Evolutionary conservation across 2,329 filamentous ascomycete species (phyloP).

Genomic region (Purpureocillium takamizusanense): DNA sequence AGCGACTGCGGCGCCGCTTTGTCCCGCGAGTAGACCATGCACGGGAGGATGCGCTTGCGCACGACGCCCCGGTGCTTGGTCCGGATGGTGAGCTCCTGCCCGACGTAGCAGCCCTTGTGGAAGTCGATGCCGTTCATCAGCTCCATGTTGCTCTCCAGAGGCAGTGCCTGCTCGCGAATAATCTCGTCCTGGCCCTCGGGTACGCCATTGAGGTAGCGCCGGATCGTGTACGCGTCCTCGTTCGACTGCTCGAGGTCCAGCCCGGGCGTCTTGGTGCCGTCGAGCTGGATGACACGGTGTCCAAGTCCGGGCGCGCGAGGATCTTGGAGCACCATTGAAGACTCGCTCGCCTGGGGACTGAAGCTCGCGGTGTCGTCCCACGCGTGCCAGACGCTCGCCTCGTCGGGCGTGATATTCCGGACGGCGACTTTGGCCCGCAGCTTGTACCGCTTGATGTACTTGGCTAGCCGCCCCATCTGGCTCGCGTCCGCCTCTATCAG

Average conservation of each 20-base stretch:
- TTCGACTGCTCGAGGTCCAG: conserved; percentile 36
- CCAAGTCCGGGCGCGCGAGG: conserved; percentile 47
- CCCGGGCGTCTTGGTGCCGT: conserved; percentile 19
- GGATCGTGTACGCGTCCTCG: conserved; percentile 59
- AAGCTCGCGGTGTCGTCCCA: conserved; percentile 50
- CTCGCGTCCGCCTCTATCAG: conserved; percentile 74
- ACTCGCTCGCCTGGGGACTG: conserved; percentile 1
- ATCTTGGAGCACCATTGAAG: conserved; percentile 36
- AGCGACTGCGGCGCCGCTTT: conserved; percentile 29
- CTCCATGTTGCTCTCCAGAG: conserved; percentile 86
- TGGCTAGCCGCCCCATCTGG: conserved; percentile 52
- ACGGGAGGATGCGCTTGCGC: conserved; percentile 78
- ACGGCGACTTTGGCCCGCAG: conserved; percentile 71
- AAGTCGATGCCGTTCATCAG: conserved; percentile 81
- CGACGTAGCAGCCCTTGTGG: conserved; percentile 92
- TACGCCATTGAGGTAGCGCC: conserved; percentile 72
- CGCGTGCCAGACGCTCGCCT: conserved; percentile 61
- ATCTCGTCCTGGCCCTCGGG: conserved; percentile 82
- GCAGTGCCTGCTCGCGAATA: conserved; percentile 59
- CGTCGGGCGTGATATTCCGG: conserved; percentile 53
- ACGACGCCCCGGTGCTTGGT: conserved; percentile 93
- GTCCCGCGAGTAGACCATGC: conserved; percentile 55
- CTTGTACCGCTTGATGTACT: conserved; percentile 78
- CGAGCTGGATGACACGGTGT: conserved; percentile 32
- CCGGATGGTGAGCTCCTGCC: conserved; percentile 91